phyloP scores from a whole-genome alignment of 2,329 filamentous ascomycete species.

The Neophaeococcomyces aloes region DNA sequence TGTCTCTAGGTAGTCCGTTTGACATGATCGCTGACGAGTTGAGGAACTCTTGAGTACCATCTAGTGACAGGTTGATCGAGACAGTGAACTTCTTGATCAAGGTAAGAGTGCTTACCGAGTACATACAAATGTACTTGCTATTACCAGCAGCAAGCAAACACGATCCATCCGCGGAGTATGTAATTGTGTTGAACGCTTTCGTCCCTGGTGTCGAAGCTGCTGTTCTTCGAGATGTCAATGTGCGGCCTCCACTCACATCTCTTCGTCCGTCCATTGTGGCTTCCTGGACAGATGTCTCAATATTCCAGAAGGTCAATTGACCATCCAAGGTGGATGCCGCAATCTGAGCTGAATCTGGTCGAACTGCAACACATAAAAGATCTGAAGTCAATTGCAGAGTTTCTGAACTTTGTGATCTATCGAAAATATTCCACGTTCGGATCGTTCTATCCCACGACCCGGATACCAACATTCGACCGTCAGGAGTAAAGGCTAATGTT shows the following conservation, averaged over 20 bases:
- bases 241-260: slow-evolving; percentile 86
- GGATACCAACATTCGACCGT: slow-evolving; percentile 72
- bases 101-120: slow-evolving; percentile 86
- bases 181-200: slow-evolving; percentile 79
- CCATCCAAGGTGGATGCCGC: slow-evolving; percentile 89
- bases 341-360: slow-evolving; percentile 83
- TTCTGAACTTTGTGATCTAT: slow-evolving; percentile 86
- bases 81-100: slow-evolving; percentile 92
- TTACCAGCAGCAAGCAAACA: slow-evolving; percentile 86
- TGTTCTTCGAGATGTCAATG: slow-evolving; percentile 74
- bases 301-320: slow-evolving; percentile 88
- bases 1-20: slow-evolving; percentile 61
- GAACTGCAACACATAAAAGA: slow-evolving; percentile 72
- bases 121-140: slow-evolving; percentile 97
- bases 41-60: slow-evolving; percentile 92
- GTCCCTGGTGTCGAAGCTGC: slow-evolving; percentile 84
- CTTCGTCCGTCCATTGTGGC: slow-evolving; percentile 78
- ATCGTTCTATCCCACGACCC: slow-evolving; percentile 97
- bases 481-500: slow-evolving; percentile 75
- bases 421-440: slow-evolving; percentile 91
- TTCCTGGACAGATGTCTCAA: slow-evolving; percentile 77
- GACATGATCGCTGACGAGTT: slow-evolving; percentile 89
- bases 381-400: slow-evolving; percentile 86
- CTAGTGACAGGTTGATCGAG: slow-evolving; percentile 86
- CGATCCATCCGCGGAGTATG: slow-evolving; percentile 83